A percentile compares a stretch with the other conserved stretches of the same genome.
Evolutionary conservation across 108 stramenopile genomes (phyloP).

Genomic region (Fragilariopsis cylindrus): DNA sequence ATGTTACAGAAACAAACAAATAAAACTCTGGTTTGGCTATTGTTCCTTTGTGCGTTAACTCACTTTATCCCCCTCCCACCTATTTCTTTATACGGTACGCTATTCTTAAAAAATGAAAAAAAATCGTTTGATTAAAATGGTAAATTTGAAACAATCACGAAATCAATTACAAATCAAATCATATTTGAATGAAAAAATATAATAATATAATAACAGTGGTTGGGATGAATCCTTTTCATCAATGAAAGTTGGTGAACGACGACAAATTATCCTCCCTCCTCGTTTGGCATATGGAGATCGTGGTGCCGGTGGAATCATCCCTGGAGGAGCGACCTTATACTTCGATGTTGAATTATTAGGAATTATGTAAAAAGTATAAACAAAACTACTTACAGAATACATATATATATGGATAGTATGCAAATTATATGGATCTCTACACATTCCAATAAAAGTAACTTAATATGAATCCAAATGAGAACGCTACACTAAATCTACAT

Average conservation of each 20-base stretch:
- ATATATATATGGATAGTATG: no score
- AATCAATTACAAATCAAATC: not conserved
- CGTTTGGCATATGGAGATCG: constrained; percentile 89
- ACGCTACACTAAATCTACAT: no score
- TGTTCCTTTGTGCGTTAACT: not conserved
- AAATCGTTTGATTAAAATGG: no score
- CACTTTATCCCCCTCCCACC: no score
- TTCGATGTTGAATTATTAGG: constrained; percentile 92
- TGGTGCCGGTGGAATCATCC: constrained; percentile 91
- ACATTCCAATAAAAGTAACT: no score
- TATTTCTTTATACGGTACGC: no score
- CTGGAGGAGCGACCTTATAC: constrained; percentile 88
- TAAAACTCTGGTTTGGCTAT: not conserved
- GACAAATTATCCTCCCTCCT: constrained; percentile 85
- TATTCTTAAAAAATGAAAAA: no score
- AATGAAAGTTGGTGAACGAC: constrained; percentile 93
- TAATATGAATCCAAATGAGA: no score
- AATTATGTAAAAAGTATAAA: constrained; percentile 15
- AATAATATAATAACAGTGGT: not conserved
- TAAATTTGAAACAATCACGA: not conserved
- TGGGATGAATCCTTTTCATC: constrained; percentile 51
- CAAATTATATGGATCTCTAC: no score
- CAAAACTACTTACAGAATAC: no score
- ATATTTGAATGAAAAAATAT: not conserved
- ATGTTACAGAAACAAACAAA: constrained; percentile 6